Conservation (phyloP, 2,329 filamentous ascomycete species). For the Arthrinium phaeospermum region DNA sequence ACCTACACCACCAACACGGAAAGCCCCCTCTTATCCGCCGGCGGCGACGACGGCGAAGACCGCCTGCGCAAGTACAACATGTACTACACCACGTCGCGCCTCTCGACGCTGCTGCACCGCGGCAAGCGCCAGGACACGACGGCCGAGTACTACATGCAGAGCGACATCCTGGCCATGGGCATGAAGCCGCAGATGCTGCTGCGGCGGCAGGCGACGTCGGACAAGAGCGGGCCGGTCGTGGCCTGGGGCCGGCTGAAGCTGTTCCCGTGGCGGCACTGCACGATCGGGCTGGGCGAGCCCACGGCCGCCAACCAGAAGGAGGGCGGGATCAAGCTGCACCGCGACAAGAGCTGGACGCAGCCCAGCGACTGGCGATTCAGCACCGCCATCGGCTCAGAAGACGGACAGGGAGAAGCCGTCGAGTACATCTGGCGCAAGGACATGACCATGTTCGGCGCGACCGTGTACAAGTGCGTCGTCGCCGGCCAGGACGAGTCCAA, state of each 20-base stretch:
- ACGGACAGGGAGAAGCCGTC: not conserved
- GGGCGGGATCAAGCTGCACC: conserved; percentile 22
- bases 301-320: not conserved
- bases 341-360: conserved; percentile 20
- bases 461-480: conserved; percentile 23
- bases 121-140: not conserved
- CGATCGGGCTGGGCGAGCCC: conserved; percentile 14
- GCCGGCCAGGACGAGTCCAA: not conserved
- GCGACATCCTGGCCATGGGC: not conserved
- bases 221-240: not conserved
- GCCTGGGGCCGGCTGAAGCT: not conserved
- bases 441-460: not conserved
- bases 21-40: not conserved
- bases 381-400: not conserved
- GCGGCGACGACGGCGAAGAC: not conserved
- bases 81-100: conserved; percentile 16
- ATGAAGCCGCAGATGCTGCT: not conserved
- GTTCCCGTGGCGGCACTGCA: not conserved
- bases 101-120: conserved; percentile 6
- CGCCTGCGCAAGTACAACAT: conserved; percentile 19
- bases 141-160: conserved; percentile 18
- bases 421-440: conserved; percentile 25
- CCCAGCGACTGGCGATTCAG: conserved; percentile 24
- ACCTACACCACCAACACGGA: not conserved
- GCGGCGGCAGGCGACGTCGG: not conserved